These are phyloP conservation scores for Calendula officinalis DNA, from an alignment of 129 eudicot genomes.

Conservation along the genomic window DNA sequence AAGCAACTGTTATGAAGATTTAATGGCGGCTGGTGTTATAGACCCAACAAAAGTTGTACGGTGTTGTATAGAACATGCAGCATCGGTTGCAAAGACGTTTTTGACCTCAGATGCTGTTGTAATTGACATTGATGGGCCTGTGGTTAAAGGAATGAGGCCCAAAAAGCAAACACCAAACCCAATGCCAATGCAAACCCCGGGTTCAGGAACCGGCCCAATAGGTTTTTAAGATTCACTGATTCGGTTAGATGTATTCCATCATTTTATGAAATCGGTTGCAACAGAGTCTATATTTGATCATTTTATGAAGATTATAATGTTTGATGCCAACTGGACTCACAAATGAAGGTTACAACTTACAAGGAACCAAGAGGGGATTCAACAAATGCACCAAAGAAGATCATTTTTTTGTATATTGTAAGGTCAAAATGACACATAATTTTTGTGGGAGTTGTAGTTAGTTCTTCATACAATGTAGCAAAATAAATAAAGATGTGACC, in stretches of 20 bases:
- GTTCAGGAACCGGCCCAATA: constrained; percentile 47
- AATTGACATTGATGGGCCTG: constrained; percentile 60
- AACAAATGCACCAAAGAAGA: constrained; percentile 6
- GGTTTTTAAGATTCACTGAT: constrained; percentile 23
- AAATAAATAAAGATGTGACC: no score
- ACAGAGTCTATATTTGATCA: no score
- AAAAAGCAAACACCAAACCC: constrained; percentile 68
- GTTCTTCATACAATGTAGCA: no score
- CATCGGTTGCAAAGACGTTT: constrained; percentile 88
- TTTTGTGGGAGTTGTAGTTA: no score
- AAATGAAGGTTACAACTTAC: neutral
- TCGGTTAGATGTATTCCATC: neutral
- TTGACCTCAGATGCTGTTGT: constrained; percentile 84
- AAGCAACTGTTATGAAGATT: constrained; percentile 60
- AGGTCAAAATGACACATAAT: neutral
- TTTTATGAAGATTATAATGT: no score
- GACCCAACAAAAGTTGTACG: constrained; percentile 93
- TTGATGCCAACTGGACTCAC: neutral
- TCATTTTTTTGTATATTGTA: neutral
- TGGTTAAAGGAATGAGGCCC: constrained; percentile 29
- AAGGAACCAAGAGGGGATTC: constrained; percentile 7
- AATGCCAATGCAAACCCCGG: constrained; percentile 47
- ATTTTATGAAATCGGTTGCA: neutral
- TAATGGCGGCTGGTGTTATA: constrained; percentile 71
- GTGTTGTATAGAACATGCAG: constrained; percentile 89